phyloP scores from a whole-genome alignment of 495 filamentous ascomycete genomes.

The Trichocladium uniseriatum region DNA sequence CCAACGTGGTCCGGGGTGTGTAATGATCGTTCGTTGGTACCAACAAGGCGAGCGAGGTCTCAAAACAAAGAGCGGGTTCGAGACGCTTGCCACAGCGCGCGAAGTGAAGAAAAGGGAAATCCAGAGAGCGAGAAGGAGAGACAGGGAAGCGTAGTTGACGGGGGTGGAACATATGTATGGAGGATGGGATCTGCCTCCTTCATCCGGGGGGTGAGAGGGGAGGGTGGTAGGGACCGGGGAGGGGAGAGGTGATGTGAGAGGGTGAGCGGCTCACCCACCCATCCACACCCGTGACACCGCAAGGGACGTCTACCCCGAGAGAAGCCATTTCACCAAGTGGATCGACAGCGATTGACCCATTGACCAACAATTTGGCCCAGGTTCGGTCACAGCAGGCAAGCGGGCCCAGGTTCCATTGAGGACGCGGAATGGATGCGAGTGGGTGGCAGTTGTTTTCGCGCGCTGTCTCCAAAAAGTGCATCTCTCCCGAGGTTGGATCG shows the following conservation, averaged over 20 bases:
- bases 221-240: slow-evolving; percentile 1
- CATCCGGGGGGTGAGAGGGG: neutral
- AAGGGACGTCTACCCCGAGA: neutral
- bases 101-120: neutral
- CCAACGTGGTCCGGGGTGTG: neutral
- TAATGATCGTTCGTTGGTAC: slow-evolving; percentile 2
- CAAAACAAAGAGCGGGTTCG: slow-evolving; percentile 20
- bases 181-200: neutral
- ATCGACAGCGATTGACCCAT: no score
- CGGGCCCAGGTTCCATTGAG: slow-evolving; percentile 14
- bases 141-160: slow-evolving; percentile 1
- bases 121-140: neutral
- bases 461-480: slow-evolving; percentile 13
- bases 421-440: slow-evolving; percentile 6
- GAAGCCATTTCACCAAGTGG: slow-evolving; percentile 10
- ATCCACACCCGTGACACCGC: no score
- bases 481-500: slow-evolving; percentile 19
- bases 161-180: slow-evolving; percentile 11
- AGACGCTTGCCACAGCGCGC: slow-evolving; percentile 7
- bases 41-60: slow-evolving; percentile 8
- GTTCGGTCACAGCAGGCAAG: neutral
- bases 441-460: slow-evolving; percentile 6
- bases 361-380: no score
- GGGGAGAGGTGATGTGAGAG: neutral
- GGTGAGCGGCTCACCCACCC: neutral